Evolutionary conservation across 768 basidiomycete species (phyloP), one percentile per base, ranked within the genome.

Genomic region (Udeniomyces megalosporus): DNA sequence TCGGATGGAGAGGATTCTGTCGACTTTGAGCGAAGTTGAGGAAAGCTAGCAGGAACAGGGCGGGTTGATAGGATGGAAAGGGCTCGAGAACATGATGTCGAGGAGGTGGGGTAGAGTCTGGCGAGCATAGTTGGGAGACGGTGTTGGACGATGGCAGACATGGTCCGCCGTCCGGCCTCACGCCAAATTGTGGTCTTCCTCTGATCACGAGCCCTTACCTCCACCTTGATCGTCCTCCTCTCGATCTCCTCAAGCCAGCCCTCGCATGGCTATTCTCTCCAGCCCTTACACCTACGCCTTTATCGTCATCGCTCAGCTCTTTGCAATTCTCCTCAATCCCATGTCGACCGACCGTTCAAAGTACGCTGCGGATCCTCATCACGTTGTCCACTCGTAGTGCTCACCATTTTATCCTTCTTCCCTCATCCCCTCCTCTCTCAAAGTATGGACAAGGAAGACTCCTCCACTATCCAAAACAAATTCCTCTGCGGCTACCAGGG

Each of bases 401-500:
- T 24, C 24, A 20, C 24, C 49, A 32, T 28, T 32, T 4, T 17
- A 14, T 7, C 22, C 24, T 29, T 2, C n/a, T 20, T 31, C 12
- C n/a, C 2, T 28, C 12, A 10, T 4, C 22, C 2, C 4, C 10
- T 20, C 12, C 14, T n/a, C n/a, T n/a, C n/a, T n/a, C n/a, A n/a
- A n/a, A 22, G 4, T 26, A 6, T 11, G 1, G 45, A 28, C 31
- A 56, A 49, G n/a, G 62, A 46, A 15, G 78, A 85, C 69, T 81
- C 87, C 28, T 78, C 78, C 5, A 86, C 85, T 11, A 86, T 90
- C 51, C 84, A 86, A 61, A 80, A 86, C 74, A 90, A 89, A 70
- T 81, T 88, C 67, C 73, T 90, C 32, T 84, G 88, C 0, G 87
- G 87, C 38, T 89, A 89, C 71, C 88, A 89, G 74, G 88, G 86